A percentile compares a stretch with the other conserved stretches of the same genome.
These are phyloP conservation scores for Leccinum pachyderme DNA, from an alignment of 1,284 basidiomycete genomes.

Conservation along the genomic window DNA sequence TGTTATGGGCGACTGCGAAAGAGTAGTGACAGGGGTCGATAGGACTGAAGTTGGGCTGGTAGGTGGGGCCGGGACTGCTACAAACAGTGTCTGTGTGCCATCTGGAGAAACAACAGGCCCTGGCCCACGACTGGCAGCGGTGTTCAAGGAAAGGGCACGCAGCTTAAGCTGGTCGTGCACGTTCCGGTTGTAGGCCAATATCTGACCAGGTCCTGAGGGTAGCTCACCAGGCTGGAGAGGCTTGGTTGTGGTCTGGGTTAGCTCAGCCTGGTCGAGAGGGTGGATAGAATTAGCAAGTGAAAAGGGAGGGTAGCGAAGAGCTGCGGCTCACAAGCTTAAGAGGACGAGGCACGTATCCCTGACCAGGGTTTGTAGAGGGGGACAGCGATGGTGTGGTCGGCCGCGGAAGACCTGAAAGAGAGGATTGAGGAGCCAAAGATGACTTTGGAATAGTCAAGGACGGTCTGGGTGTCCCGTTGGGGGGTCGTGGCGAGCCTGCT, in stretches of 20 bases:
- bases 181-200: slow-evolving; percentile 40
- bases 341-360: slow-evolving; percentile 22
- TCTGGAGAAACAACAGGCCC: slow-evolving; percentile 13
- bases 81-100: slow-evolving; percentile 32
- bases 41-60: slow-evolving; percentile 14
- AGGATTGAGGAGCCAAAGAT: slow-evolving; percentile 13
- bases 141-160: slow-evolving; percentile 21
- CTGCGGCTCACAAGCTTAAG: slow-evolving; percentile 24
- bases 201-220: slow-evolving; percentile 24
- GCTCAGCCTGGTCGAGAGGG: slow-evolving; percentile 8
- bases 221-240: slow-evolving; percentile 36
- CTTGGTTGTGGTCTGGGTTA: slow-evolving; percentile 14
- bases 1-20: slow-evolving; percentile 24
- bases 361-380: slow-evolving; percentile 1
- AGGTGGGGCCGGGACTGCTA: slow-evolving; percentile 21
- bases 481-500: slow-evolving; percentile 14
- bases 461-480: slow-evolving; percentile 21
- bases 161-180: slow-evolving; percentile 39
- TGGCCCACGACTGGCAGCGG: slow-evolving; percentile 6
- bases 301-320: slow-evolving; percentile 14
- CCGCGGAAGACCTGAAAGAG: slow-evolving; percentile 19
- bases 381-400: slow-evolving; percentile 22
- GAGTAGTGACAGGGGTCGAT: slow-evolving; percentile 12
- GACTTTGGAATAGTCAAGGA: slow-evolving; percentile 29
- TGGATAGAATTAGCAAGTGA: slow-evolving; percentile 11